Evolutionary conservation across 2,329 filamentous ascomycete species (phyloP).

Genomic region (Fragosphaeria purpurea): DNA sequence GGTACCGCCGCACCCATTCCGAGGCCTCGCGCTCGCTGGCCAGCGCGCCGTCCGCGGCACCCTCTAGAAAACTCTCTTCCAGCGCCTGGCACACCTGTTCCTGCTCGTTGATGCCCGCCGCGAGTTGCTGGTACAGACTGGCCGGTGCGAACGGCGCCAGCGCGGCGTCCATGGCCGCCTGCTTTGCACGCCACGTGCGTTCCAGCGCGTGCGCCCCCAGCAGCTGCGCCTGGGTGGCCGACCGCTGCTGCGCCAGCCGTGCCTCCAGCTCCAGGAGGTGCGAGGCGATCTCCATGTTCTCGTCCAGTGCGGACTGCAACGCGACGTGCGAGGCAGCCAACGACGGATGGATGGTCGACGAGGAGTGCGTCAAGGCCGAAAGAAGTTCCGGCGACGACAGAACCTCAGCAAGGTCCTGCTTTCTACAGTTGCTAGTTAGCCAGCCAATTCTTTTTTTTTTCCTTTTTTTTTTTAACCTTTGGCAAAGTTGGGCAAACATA

Average conservation of each 20-base stretch:
- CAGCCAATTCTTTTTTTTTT: too few species aligned
- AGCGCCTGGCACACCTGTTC: conserved; percentile 69
- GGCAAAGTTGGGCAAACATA: conserved; percentile 30
- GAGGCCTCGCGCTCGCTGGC: conserved; percentile 72
- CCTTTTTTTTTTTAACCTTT: too few species aligned
- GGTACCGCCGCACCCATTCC: conserved; percentile 75
- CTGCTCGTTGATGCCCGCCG: conserved; percentile 70
- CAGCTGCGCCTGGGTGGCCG: conserved; percentile 67
- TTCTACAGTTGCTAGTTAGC: conserved; percentile 36
- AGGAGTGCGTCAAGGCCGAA: conserved; percentile 60
- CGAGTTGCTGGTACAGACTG: conserved; percentile 73
- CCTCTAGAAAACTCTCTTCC: conserved; percentile 80
- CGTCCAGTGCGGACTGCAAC: conserved; percentile 54
- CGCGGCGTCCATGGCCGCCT: conserved; percentile 78
- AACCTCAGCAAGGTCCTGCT: conserved; percentile 65
- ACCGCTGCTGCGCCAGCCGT: conserved; percentile 49
- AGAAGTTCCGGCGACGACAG: conserved; percentile 57
- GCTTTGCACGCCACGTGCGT: conserved; percentile 83
- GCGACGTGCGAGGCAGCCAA: conserved; percentile 53
- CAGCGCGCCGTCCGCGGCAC: conserved; percentile 45
- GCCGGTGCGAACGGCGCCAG: conserved; percentile 78
- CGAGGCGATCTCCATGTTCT: conserved; percentile 62
- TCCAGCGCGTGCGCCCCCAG: conserved; percentile 78
- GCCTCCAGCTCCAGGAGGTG: conserved; percentile 52
- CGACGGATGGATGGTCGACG: conserved; percentile 61